These are phyloP conservation scores for Debaryomyces maramus DNA, from an alignment of 805 yeast genomes.

Conservation along the genomic window DNA sequence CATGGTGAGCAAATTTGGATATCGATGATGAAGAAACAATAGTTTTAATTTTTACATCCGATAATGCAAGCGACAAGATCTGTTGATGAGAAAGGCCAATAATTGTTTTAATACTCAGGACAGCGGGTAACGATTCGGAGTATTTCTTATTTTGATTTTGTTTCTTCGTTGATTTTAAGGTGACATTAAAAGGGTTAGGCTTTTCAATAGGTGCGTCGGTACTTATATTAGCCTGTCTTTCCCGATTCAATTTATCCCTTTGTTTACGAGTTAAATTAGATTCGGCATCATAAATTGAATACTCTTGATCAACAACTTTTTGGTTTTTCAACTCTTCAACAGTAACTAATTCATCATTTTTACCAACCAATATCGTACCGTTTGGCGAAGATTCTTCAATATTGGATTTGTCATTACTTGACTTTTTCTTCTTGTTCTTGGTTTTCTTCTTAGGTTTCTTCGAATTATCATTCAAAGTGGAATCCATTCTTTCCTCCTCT, in stretches of 20 bases:
- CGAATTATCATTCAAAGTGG: not conserved
- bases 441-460: not conserved
- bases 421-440: slow-evolving; percentile 2
- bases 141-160: slow-evolving; percentile 19
- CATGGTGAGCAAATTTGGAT: slow-evolving; percentile 29
- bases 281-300: slow-evolving; percentile 9
- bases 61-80: slow-evolving; percentile 27
- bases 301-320: slow-evolving; percentile 4
- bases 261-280: slow-evolving; percentile 10
- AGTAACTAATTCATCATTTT: slow-evolving; percentile 7
- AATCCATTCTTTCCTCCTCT: slow-evolving; percentile 2
- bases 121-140: slow-evolving; percentile 30
- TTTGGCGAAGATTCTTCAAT: not conserved
- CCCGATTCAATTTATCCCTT: slow-evolving; percentile 5
- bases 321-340: slow-evolving; percentile 9
- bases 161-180: slow-evolving; percentile 25
- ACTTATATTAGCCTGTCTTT: not conserved
- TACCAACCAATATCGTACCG: slow-evolving; percentile 2
- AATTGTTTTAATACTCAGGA: slow-evolving; percentile 35
- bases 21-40: slow-evolving; percentile 31
- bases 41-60: slow-evolving; percentile 41
- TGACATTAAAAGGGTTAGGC: slow-evolving; percentile 22
- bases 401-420: not conserved
- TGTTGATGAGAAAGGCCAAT: slow-evolving; percentile 38
- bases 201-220: not conserved